Conservation (phyloP, 306 rosid genomes). For the Prunus campanulata region DNA sequence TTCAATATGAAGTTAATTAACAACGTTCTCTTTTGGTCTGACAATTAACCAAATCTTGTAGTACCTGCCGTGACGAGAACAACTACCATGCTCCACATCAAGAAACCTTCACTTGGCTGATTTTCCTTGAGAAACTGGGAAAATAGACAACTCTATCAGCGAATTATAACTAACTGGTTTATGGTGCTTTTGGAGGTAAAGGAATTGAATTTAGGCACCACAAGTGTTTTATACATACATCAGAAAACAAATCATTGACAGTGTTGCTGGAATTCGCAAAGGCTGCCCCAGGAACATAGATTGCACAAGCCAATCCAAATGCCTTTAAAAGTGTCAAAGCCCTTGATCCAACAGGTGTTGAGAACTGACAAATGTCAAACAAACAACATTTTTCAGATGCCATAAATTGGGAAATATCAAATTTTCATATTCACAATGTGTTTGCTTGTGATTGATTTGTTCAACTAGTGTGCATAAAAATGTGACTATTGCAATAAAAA, state of each 20-base stretch:
- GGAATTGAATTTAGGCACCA: background rate
- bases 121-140: conserved; percentile 24
- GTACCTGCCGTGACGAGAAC: conserved; percentile 28
- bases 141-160: background rate
- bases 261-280: conserved; percentile 11
- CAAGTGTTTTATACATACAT: background rate
- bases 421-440: background rate
- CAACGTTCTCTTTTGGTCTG: background rate
- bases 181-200: background rate
- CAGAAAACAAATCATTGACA: conserved; percentile 15
- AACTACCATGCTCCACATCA: conserved; percentile 34
- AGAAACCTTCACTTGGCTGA: conserved; percentile 23
- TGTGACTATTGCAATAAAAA: background rate
- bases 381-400: background rate
- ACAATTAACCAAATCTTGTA: background rate
- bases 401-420: background rate
- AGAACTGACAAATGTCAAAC: conserved; percentile 16
- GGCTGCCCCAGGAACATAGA: conserved; percentile 27
- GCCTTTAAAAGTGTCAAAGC: conserved; percentile 26
- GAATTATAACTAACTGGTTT: background rate
- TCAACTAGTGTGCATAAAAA: background rate
- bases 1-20: background rate
- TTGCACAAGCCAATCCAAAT: conserved; percentile 11
- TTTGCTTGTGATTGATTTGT: no score
- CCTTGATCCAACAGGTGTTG: conserved; percentile 16